Conservation (phyloP, 2,329 filamentous ascomycete genomes). For the Oidium heveae region DNA sequence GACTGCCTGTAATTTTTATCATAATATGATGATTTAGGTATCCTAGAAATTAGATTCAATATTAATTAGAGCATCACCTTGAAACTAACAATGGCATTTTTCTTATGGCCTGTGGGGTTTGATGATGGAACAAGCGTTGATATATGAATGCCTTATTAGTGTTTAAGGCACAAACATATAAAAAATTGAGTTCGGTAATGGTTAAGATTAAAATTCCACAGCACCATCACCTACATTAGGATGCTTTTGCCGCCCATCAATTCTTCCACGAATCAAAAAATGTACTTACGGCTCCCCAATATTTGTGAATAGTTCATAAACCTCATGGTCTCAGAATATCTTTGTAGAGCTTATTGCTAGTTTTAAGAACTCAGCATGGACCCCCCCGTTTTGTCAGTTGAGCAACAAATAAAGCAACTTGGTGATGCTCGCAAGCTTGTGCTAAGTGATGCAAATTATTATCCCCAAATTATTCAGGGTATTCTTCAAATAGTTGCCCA, state of each 20-base stretch:
- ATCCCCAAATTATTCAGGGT: slow-evolving; percentile 73
- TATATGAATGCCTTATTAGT: too few relatives aligned
- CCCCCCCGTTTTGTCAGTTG: slow-evolving; percentile 28
- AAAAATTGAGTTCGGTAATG: too few relatives aligned
- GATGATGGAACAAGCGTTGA: too few relatives aligned
- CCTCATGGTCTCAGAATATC: not conserved
- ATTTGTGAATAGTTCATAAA: too few relatives aligned
- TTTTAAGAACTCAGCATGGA: slow-evolving; percentile 20
- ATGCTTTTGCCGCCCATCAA: too few relatives aligned
- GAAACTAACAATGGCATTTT: slow-evolving; percentile 11
- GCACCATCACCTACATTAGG: too few relatives aligned
- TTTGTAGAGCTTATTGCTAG: slow-evolving; percentile 1
- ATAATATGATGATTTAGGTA: slow-evolving; percentile 66
- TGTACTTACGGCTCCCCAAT: too few relatives aligned
- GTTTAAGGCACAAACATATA: too few relatives aligned
- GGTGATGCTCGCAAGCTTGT: slow-evolving; percentile 77
- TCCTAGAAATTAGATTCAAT: slow-evolving; percentile 15
- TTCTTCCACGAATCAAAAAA: too few relatives aligned
- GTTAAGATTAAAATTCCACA: too few relatives aligned
- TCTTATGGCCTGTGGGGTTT: too few relatives aligned
- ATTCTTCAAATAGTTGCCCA: slow-evolving; percentile 78
- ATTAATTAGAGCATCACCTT: not conserved
- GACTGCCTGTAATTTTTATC: slow-evolving; percentile 66
- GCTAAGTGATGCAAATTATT: slow-evolving; percentile 64
- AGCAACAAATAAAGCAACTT: slow-evolving; percentile 66